Evolutionary conservation across 2,329 filamentous ascomycete species (phyloP).

Genomic region (Blastomyces parvus): DNA sequence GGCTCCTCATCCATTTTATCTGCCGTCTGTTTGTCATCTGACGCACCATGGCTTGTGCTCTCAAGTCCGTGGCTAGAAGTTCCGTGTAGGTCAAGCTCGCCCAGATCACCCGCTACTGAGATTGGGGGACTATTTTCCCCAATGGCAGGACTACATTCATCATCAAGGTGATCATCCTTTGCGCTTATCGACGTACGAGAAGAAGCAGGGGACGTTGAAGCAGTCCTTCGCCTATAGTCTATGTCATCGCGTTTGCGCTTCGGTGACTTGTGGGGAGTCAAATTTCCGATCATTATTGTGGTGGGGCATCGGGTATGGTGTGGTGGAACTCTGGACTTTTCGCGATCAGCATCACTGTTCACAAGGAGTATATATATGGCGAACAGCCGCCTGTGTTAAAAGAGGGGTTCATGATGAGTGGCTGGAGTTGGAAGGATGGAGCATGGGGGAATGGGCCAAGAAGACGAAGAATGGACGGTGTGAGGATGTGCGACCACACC

Average conservation of each 20-base stretch:
- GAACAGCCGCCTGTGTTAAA: slow-evolving; percentile 2
- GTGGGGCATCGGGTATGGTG: slow-evolving; percentile 1
- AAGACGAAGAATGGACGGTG: neutral
- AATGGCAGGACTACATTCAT: slow-evolving; percentile 24
- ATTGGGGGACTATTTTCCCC: slow-evolving; percentile 29
- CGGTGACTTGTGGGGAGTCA: slow-evolving; percentile 23
- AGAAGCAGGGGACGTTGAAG: slow-evolving; percentile 27
- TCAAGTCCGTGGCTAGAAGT: neutral
- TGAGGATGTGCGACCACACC: neutral
- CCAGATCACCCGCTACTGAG: slow-evolving; percentile 32
- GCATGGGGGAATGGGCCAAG: neutral
- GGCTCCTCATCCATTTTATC: neutral
- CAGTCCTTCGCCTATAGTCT: slow-evolving; percentile 24
- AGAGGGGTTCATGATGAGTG: neutral
- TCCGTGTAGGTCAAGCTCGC: slow-evolving; percentile 32
- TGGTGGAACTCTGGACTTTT: neutral
- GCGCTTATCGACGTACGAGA: slow-evolving; percentile 24
- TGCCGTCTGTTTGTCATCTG: neutral
- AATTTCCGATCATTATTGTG: slow-evolving; percentile 21
- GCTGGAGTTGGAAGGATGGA: neutral
- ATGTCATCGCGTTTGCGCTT: slow-evolving; percentile 30
- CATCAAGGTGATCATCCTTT: slow-evolving; percentile 24
- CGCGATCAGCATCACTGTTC: neutral
- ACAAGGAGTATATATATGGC: neutral
- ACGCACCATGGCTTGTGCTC: neutral